Evolutionary conservation across 2,329 filamentous ascomycete genomes (phyloP).

Genomic region (Gliomastix tumulicola): DNA sequence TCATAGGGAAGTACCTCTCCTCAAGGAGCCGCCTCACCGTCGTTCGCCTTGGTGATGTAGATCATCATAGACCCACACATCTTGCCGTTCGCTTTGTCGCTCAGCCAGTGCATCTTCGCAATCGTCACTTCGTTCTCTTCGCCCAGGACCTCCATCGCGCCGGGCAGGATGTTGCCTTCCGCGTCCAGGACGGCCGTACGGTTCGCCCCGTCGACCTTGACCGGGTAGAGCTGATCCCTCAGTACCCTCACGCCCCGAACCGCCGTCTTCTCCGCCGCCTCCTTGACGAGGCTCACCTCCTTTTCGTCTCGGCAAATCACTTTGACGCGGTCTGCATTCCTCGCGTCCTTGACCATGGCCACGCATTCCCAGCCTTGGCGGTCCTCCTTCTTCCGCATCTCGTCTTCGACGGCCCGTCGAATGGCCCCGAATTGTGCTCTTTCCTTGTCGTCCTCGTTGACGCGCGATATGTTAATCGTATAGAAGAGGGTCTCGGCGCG

Average conservation of each 20-base stretch:
- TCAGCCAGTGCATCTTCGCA: conserved; percentile 14
- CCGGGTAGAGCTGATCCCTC: conserved; percentile 13
- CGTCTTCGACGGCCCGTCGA: not conserved
- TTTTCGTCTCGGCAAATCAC: not conserved
- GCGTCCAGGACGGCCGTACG: conserved; percentile 12
- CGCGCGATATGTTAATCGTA: too few species aligned
- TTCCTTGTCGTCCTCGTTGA: too few species aligned
- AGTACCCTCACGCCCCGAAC: conserved; percentile 9
- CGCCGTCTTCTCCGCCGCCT: not conserved
- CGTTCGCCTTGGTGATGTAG: conserved; percentile 3
- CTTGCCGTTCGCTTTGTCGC: conserved; percentile 10
- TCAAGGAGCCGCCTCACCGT: conserved; percentile 4
- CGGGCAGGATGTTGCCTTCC: conserved; percentile 8
- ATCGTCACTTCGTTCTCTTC: conserved; percentile 12
- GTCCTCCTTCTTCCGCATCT: not conserved
- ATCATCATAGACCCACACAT: conserved; percentile 13
- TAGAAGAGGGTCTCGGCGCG: too few species aligned
- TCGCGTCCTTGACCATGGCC: not conserved
- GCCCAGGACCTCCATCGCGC: conserved; percentile 9
- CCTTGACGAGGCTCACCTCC: not conserved
- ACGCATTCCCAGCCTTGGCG: not conserved
- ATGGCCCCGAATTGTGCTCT: too few species aligned
- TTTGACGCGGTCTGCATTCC: not conserved
- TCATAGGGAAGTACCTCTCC: conserved; percentile 5
- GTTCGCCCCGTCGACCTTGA: conserved; percentile 15